Base-by-base conservation (phyloP, 352 stramenopile species). In the Pythium brassicae region DNA sequence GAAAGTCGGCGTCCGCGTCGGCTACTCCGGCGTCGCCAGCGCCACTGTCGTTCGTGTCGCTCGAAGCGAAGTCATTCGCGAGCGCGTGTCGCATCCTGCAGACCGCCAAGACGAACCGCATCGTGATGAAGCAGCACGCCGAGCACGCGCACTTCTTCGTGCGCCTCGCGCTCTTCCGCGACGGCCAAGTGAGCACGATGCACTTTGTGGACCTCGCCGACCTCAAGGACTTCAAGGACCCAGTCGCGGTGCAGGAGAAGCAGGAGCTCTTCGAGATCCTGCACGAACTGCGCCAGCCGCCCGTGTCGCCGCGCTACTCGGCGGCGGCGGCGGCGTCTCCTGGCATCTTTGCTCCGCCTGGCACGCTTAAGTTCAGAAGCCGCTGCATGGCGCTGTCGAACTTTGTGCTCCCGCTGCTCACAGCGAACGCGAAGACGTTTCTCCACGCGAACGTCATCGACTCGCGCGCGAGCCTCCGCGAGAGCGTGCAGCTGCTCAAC, bases 141-240 rank as follows among this genome's bases (percentile, higher is more conserved):
- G 75, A 87, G 53, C 70, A 76, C 65, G 74, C 66, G 19, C 77
- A 90, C 47, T 87, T 90, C 37, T 90, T 90, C 57, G 59, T 90
- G 29, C 70, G 80, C 3, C 61, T 90, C 32, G 74, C 77, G n/a
- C 69, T 90, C 37, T 87, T 83, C 55, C 63, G 73, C 46, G 37
- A 53, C 22, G 80, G 77, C 20, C 80, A 90, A 46, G 63, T 88
- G 15, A 90, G 77, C 53, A 86, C 76, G 23, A 61, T 87, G 29
- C 80, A 90, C 35, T 40, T 87, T 19, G 72, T 85, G 11, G 77
- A 90, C 44, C 58, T 90, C 12, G 62, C 79, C 26, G 78, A 90
- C 44, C 62, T 87, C 46, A 82, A 84, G 37, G 76, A 86, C 58
- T 83, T 76, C 51, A 57, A 77, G 4, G 75, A 85, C 43, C 34